Conservation (phyloP, 768 basidiomycete species). For the Boletus eberwhitei region DNA sequence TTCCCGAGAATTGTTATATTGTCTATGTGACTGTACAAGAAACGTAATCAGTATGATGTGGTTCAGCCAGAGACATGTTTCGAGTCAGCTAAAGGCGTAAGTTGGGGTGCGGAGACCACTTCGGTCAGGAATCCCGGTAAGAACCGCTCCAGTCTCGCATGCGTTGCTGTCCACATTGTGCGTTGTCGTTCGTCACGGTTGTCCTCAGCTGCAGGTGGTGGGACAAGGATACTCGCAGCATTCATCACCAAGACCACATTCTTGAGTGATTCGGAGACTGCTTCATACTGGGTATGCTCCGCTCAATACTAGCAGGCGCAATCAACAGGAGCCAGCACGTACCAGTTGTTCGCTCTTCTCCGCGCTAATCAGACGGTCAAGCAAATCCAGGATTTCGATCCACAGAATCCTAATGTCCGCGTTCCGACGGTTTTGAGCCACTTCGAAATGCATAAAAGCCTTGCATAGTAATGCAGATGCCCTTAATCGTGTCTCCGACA, state of each 20-base stretch:
- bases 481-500: conserved; percentile 86
- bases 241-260: conserved; percentile 97
- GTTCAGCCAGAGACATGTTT: conserved; percentile 13
- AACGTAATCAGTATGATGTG: conserved; percentile 1
- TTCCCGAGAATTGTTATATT: not conserved
- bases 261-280: conserved; percentile 93
- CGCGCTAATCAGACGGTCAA: conserved; percentile 85
- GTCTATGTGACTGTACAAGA: conserved; percentile 1
- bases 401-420: conserved; percentile 74
- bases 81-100: conserved; percentile 11
- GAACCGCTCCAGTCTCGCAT: conserved; percentile 86
- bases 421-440: conserved; percentile 58
- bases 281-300: conserved; percentile 66
- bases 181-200: conserved; percentile 56
- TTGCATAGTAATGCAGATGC: conserved; percentile 92
- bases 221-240: conserved; percentile 78
- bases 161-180: conserved; percentile 80
- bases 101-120: conserved; percentile 48
- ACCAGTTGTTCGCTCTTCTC: conserved; percentile 87
- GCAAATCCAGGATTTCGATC: conserved; percentile 84
- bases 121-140: conserved; percentile 85
- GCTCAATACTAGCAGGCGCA: conserved; percentile 1
- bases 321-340: not conserved
- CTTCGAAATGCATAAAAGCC: conserved; percentile 90
- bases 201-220: conserved; percentile 42